Percentiles rank a stretch among this genome's conserved stretches.
Conservation (phyloP, 768 basidiomycete genomes). For the Suillus americanus region DNA sequence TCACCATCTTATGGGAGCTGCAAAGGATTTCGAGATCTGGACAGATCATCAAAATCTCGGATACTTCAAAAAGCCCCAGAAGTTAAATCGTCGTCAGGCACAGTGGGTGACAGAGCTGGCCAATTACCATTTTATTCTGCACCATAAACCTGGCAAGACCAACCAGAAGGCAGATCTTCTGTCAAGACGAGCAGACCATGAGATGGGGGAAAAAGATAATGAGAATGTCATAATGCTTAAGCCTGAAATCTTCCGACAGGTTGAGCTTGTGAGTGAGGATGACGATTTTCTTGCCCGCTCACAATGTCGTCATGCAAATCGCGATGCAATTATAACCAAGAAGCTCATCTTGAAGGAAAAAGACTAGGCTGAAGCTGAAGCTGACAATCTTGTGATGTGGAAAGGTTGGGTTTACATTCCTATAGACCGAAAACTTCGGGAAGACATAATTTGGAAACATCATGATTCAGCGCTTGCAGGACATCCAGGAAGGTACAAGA, state of each 20-base stretch:
- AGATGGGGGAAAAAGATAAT: conserved; percentile 19
- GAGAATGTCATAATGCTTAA: conserved; percentile 13
- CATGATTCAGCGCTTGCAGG: background rate
- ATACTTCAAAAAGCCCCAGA: conserved; percentile 40
- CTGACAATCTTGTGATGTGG: background rate
- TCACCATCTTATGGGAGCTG: conserved; percentile 11
- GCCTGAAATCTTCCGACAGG: conserved; percentile 11
- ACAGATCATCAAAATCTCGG: conserved; percentile 34
- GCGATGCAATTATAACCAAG: background rate
- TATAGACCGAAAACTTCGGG: background rate
- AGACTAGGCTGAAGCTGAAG: background rate
- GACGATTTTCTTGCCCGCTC: background rate
- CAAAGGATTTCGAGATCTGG: background rate
- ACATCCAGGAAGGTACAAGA: background rate
- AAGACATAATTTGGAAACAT: background rate
- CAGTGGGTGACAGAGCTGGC: conserved; percentile 39
- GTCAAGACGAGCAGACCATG: conserved; percentile 24
- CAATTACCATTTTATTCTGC: conserved; percentile 33
- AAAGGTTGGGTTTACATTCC: conserved; percentile 22
- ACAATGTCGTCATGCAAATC: background rate
- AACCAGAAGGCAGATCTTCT: conserved; percentile 29
- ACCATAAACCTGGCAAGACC: conserved; percentile 29
- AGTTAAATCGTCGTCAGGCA: conserved; percentile 42
- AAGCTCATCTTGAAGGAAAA: background rate
- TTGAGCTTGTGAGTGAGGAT: background rate